Evolutionary conservation across 2,329 filamentous ascomycete genomes (phyloP).

Genomic region (Chaetomiaceae sp.): DNA sequence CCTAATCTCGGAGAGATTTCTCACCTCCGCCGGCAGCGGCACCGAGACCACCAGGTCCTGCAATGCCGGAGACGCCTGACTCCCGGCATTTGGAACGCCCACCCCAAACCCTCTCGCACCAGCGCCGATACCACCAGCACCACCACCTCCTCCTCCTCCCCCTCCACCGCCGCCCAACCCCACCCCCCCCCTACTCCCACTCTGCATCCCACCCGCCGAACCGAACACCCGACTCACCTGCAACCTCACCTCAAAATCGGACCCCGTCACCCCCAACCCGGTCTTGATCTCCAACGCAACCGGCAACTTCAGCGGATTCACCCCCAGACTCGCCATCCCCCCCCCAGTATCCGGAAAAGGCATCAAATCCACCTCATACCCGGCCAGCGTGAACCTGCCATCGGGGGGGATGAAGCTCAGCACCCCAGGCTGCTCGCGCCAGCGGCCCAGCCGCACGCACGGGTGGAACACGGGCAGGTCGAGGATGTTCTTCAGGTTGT

Average conservation of each 20-base stretch:
- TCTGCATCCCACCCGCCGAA: constrained; percentile 29
- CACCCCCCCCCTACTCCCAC: constrained; percentile 5
- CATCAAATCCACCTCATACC: constrained; percentile 89
- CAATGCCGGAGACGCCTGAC: constrained; percentile 56
- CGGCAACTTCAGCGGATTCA: constrained; percentile 68
- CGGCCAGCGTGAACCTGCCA: constrained; percentile 86
- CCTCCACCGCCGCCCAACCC: constrained; percentile 40
- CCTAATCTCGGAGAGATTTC: constrained; percentile 78
- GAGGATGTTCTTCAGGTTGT: constrained; percentile 68
- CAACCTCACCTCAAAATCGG: constrained; percentile 85
- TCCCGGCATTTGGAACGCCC: constrained; percentile 48
- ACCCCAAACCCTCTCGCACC: constrained; percentile 39
- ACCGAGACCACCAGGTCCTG: constrained; percentile 76
- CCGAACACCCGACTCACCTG: constrained; percentile 64
- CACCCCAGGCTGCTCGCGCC: constrained; percentile 84
- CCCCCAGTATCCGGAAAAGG: constrained; percentile 51
- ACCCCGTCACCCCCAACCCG: constrained; percentile 66
- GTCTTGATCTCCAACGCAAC: constrained; percentile 79
- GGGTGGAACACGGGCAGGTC: constrained; percentile 93
- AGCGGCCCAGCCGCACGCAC: constrained; percentile 83
- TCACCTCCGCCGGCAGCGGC: constrained; percentile 72
- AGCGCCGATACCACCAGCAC: constrained; percentile 41
- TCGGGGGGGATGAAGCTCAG: constrained; percentile 96
- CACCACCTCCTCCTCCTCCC: constrained; percentile 13
- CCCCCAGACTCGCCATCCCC: constrained; percentile 27